These are phyloP conservation scores for Allium cepa DNA, from an alignment of 106 monocot species.

Conservation along the genomic window DNA sequence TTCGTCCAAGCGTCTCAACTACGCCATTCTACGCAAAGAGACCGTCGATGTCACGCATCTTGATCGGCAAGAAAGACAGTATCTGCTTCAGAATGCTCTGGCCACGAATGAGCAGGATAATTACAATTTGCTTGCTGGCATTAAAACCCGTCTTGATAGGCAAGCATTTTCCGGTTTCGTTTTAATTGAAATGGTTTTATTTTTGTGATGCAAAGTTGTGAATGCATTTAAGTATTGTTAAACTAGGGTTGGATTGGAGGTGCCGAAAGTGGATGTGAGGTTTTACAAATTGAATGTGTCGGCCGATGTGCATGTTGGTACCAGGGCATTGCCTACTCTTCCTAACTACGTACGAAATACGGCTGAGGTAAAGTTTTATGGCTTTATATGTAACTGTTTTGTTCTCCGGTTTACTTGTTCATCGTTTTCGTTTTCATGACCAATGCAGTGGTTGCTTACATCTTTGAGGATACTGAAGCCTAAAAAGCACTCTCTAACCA, in stretches of 20 bases:
- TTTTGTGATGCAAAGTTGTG: neutral
- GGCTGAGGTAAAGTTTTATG: conserved; percentile 15
- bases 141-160: conserved; percentile 17
- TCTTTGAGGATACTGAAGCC: conserved; percentile 19
- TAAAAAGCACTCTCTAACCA: conserved; percentile 30
- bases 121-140: conserved; percentile 31
- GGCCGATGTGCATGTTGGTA: conserved; percentile 31
- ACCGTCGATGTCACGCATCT: conserved; percentile 36
- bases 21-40: conserved; percentile 17
- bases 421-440: neutral
- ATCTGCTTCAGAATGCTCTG: conserved; percentile 27
- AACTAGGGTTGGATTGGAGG: conserved; percentile 33
- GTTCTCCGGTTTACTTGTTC: neutral
- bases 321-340: conserved; percentile 41
- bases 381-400: too few relatives aligned
- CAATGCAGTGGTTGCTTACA: conserved; percentile 15
- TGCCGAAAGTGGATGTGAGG: conserved; percentile 45
- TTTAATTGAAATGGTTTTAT: neutral
- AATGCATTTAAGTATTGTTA: too few relatives aligned
- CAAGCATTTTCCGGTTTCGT: neutral
- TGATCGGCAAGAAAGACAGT: conserved; percentile 24
- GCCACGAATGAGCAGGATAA: conserved; percentile 61
- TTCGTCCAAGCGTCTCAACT: conserved; percentile 13
- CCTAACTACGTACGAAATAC: conserved; percentile 27
- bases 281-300: conserved; percentile 35